phyloP scores from a whole-genome alignment of 208 protist genomes.

The Acanthamoeba royreba region DNA sequence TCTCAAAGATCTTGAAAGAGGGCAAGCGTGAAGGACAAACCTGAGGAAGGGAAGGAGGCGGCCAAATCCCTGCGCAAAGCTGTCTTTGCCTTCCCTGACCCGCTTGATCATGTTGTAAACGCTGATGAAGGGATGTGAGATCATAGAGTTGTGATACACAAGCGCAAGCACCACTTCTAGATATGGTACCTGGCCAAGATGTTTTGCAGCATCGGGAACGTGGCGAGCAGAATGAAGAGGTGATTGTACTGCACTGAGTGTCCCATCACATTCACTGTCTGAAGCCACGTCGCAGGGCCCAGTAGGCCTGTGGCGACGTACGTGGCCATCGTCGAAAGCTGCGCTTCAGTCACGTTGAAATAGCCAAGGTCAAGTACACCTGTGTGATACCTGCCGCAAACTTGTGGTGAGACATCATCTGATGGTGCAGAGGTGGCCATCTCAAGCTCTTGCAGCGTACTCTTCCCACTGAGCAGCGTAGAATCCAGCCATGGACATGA shows the following conservation, averaged over 20 bases:
- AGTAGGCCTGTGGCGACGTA: not conserved
- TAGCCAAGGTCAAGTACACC: not conserved
- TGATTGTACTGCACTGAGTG: not conserved
- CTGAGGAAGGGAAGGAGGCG: not conserved
- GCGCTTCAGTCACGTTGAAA: not conserved
- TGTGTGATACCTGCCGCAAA: not conserved
- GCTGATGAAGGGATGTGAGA: too few relatives aligned
- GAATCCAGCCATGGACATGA: not conserved
- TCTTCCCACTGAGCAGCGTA: slow-evolving; percentile 3
- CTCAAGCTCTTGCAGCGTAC: not conserved
- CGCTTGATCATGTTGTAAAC: not conserved
- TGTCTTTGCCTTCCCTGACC: not conserved
- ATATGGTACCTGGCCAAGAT: not conserved
- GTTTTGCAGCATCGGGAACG: not conserved
- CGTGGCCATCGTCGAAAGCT: not conserved
- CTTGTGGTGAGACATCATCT: too few relatives aligned
- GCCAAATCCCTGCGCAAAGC: not conserved
- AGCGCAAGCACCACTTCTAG: not conserved
- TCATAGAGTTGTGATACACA: not conserved
- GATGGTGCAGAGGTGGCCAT: too few relatives aligned
- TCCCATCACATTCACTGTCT: not conserved
- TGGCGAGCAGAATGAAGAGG: not conserved
- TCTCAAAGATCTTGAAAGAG: too few relatives aligned
- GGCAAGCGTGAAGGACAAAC: too few relatives aligned
- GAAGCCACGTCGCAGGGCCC: not conserved